Conservation (phyloP, 331 rosid species). For the Acacia concinna region DNA sequence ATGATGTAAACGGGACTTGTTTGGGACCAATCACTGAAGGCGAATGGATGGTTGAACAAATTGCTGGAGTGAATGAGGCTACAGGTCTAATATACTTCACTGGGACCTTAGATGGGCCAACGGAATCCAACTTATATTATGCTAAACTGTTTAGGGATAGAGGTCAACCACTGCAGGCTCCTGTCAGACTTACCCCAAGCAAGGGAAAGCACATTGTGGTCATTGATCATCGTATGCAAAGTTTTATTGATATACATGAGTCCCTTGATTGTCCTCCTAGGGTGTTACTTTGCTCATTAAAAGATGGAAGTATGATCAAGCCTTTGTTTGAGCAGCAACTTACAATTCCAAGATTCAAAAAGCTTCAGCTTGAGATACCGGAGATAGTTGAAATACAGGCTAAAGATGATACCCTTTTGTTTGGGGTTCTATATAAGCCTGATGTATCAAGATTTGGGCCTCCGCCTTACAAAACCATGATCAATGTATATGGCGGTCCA, state of each 20-base stretch:
- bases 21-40: slow-evolving; percentile 90
- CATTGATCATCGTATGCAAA: slow-evolving; percentile 82
- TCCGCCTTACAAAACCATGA: slow-evolving; percentile 92
- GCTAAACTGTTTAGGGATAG: slow-evolving; percentile 60
- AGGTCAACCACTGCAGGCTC: slow-evolving; percentile 58
- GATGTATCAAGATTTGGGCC: slow-evolving; percentile 79
- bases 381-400: slow-evolving; percentile 65
- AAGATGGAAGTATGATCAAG: slow-evolving; percentile 70
- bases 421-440: slow-evolving; percentile 84
- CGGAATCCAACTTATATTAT: slow-evolving; percentile 77
- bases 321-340: slow-evolving; percentile 69
- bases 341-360: slow-evolving; percentile 57
- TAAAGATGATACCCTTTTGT: slow-evolving; percentile 61
- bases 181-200: slow-evolving; percentile 68
- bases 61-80: slow-evolving; percentile 88
- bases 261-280: slow-evolving; percentile 78
- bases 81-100: slow-evolving; percentile 81
- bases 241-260: slow-evolving; percentile 77
- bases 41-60: slow-evolving; percentile 97
- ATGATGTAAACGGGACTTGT: slow-evolving; percentile 72
- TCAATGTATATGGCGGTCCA: slow-evolving; percentile 94
- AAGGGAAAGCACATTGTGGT: slow-evolving; percentile 86
- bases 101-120: slow-evolving; percentile 85
- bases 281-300: slow-evolving; percentile 80
- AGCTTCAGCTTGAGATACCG: slow-evolving; percentile 84